Evolutionary conservation across 768 basidiomycete genomes (phyloP).

Genomic region (Collybia mongolica): DNA sequence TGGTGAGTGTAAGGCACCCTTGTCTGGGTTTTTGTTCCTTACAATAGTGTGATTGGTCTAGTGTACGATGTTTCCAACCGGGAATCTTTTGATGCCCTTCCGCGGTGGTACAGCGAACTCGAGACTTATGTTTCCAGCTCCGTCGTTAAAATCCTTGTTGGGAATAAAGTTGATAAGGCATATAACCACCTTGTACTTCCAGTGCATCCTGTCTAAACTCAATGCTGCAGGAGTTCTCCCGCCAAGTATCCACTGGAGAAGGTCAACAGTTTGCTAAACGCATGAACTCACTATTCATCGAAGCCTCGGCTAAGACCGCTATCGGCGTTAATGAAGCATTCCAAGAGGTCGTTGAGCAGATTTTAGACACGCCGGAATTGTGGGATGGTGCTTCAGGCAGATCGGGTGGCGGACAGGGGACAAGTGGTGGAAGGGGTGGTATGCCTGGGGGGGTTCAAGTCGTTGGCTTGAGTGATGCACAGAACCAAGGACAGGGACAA

Average conservation of each 20-base stretch:
- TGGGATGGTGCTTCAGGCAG: slow-evolving; percentile 49
- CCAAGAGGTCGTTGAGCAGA: slow-evolving; percentile 73
- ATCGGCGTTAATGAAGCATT: slow-evolving; percentile 77
- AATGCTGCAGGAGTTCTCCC: slow-evolving; percentile 72
- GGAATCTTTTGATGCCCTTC: slow-evolving; percentile 92
- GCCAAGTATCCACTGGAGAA: slow-evolving; percentile 80
- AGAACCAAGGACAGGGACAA: slow-evolving; percentile 7
- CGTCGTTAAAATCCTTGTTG: slow-evolving; percentile 93
- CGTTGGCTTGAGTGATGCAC: slow-evolving; percentile 31
- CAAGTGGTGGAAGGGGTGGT: slow-evolving; percentile 42
- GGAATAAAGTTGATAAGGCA: slow-evolving; percentile 93
- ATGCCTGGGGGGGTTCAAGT: slow-evolving; percentile 50
- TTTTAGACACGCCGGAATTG: slow-evolving; percentile 80
- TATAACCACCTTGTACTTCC: slow-evolving; percentile 1
- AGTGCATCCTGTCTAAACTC: background rate
- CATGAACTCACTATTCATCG: slow-evolving; percentile 85
- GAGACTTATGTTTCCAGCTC: slow-evolving; percentile 87
- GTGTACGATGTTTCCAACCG: slow-evolving; percentile 96
- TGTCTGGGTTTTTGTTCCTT: background rate
- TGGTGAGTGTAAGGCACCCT: slow-evolving; percentile 34
- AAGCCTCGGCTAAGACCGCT: slow-evolving; percentile 91
- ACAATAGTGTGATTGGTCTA: slow-evolving; percentile 23
- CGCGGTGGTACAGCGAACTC: slow-evolving; percentile 89
- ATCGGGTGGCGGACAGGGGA: slow-evolving; percentile 24
- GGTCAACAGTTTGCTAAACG: slow-evolving; percentile 77